A percentile compares a stretch with the other conserved stretches of the same genome.
These are phyloP conservation scores for Dimocarpus longan DNA, from an alignment of 345 rosid genomes.

Conservation along the genomic window DNA sequence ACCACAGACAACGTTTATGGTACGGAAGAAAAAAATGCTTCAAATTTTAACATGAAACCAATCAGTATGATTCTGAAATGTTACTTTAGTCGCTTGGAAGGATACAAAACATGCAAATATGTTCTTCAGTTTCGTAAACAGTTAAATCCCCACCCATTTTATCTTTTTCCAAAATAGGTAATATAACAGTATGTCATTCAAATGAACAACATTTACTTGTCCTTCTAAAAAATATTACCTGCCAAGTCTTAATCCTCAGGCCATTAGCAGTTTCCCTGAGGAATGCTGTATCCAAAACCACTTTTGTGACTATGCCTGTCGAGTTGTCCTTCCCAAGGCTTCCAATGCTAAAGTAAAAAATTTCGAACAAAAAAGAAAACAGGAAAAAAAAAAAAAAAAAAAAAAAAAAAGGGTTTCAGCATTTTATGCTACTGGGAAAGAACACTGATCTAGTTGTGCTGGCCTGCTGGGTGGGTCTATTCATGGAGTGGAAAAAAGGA, in stretches of 20 bases:
- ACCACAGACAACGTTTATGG: not conserved
- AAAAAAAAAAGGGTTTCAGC: slow-evolving; percentile 8
- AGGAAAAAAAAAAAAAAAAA: slow-evolving; percentile 3
- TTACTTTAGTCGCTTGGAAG: not conserved
- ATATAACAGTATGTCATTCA: not conserved
- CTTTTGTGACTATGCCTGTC: slow-evolving; percentile 69
- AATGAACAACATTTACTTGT: not conserved
- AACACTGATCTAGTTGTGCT: not conserved
- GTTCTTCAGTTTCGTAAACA: not conserved
- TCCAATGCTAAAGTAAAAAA: slow-evolving; percentile 62
- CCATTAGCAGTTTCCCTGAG: slow-evolving; percentile 83
- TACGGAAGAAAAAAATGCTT: not conserved
- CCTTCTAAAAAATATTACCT: slow-evolving; percentile 48
- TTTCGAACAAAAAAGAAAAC: slow-evolving; percentile 10
- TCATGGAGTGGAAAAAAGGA: not conserved
- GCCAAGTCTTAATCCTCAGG: slow-evolving; percentile 97
- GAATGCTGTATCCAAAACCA: slow-evolving; percentile 84
- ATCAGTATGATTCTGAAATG: not conserved
- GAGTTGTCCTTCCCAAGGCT: slow-evolving; percentile 93
- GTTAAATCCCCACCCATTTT: not conserved
- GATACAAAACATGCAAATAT: not conserved
- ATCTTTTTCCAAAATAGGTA: slow-evolving; percentile 3
- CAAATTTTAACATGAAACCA: slow-evolving; percentile 5
- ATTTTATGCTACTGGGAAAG: not conserved
- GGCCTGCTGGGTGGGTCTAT: not conserved